Conservation (phyloP, 768 basidiomycete genomes). For the Boletus pseudopeckii region DNA sequence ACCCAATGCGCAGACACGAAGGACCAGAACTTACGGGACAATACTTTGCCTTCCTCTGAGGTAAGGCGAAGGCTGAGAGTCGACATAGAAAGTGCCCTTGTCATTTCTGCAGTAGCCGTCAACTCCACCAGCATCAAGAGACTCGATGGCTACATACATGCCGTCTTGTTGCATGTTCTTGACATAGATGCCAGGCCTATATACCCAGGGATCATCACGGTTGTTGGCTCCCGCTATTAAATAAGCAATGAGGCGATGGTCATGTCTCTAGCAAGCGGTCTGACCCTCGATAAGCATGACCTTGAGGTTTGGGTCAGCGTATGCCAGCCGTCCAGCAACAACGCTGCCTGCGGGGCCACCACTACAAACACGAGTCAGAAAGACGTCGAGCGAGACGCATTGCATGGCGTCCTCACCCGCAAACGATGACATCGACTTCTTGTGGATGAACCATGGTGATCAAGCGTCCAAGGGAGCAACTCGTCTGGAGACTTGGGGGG, state of each 20-base stretch:
- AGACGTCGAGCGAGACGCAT: neutral
- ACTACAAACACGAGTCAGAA: conserved; percentile 24
- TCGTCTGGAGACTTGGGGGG: neutral
- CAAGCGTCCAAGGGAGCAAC: neutral
- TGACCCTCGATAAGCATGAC: conserved; percentile 73
- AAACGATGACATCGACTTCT: conserved; percentile 71
- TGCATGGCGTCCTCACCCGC: conserved; percentile 38
- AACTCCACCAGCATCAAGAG: neutral
- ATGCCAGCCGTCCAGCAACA: conserved; percentile 65
- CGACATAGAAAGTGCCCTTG: conserved; percentile 70
- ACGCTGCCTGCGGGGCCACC: conserved; percentile 69
- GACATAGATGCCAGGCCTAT: conserved; percentile 65
- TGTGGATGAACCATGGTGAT: conserved; percentile 49
- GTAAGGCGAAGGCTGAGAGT: conserved; percentile 53
- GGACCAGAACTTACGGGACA: conserved; percentile 50
- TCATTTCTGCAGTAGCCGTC: conserved; percentile 49
- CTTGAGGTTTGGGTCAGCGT: conserved; percentile 67
- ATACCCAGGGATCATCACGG: conserved; percentile 73
- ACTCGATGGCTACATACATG: conserved; percentile 43
- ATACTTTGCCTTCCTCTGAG: conserved; percentile 63
- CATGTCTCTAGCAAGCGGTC: neutral
- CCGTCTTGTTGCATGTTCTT: conserved; percentile 71
- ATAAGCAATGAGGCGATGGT: neutral
- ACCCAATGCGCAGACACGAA: neutral
- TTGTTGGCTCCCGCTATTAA: conserved; percentile 61